These are phyloP conservation scores for Lipomyces japonicus DNA, from an alignment of 805 yeast species.

Conservation along the genomic window DNA sequence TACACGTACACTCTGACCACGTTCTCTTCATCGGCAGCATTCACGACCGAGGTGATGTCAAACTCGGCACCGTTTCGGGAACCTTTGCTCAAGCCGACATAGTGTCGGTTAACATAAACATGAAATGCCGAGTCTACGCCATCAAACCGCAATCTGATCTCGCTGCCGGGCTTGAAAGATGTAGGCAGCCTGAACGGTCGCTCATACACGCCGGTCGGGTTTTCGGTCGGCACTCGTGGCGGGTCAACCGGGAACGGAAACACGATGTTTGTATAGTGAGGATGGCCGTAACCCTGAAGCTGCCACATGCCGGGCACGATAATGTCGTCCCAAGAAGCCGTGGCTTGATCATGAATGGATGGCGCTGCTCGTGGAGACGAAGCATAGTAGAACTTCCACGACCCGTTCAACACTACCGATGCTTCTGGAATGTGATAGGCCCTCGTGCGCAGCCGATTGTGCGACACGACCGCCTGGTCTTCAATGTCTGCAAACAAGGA, in stretches of 20 bases:
- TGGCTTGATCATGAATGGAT: neutral
- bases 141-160: constrained; percentile 36
- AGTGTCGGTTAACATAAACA: constrained; percentile 36
- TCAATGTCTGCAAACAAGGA: constrained; percentile 6
- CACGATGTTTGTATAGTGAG: constrained; percentile 37
- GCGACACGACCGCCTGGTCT: neutral
- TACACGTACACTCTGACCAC: constrained; percentile 28
- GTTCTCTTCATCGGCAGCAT: constrained; percentile 5
- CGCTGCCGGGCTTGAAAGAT: constrained; percentile 17
- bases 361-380: constrained; percentile 12
- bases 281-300: constrained; percentile 37
- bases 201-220: constrained; percentile 39
- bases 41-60: constrained; percentile 27
- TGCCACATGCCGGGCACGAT: constrained; percentile 41
- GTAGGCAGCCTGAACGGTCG: constrained; percentile 30
- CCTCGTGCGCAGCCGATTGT: constrained; percentile 7
- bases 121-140: constrained; percentile 40
- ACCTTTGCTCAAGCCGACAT: constrained; percentile 38
- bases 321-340: neutral
- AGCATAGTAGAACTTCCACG: constrained; percentile 31
- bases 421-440: constrained; percentile 5
- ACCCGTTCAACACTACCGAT: constrained; percentile 28
- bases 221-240: constrained; percentile 37
- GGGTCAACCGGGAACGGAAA: constrained; percentile 39
- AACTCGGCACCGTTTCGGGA: constrained; percentile 39